Conservation (phyloP, 1,284 basidiomycete genomes). For the Trichosporon sp. region DNA sequence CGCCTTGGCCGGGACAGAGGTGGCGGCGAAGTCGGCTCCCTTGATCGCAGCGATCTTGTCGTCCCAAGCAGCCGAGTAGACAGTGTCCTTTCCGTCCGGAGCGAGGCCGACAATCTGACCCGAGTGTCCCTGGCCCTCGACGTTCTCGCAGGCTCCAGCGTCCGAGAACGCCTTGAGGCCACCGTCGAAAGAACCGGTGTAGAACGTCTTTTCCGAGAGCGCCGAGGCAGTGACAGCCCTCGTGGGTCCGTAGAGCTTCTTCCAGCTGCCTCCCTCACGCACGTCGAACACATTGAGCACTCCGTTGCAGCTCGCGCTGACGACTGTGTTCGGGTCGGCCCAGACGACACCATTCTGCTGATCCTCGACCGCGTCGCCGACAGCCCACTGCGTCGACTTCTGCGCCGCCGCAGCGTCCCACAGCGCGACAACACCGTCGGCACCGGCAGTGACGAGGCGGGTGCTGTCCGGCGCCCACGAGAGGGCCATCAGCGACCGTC, state of each 20-base stretch:
- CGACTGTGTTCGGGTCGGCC: slow-evolving; percentile 70
- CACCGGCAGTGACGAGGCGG: slow-evolving; percentile 76
- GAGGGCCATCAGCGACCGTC: slow-evolving; percentile 69
- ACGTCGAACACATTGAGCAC: slow-evolving; percentile 83
- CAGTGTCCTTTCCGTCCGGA: slow-evolving; percentile 58
- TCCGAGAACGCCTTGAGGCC: slow-evolving; percentile 66
- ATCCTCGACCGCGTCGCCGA: slow-evolving; percentile 67
- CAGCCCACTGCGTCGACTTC: slow-evolving; percentile 67
- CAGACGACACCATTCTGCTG: slow-evolving; percentile 91
- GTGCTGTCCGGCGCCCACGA: slow-evolving; percentile 77
- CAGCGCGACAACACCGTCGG: slow-evolving; percentile 83
- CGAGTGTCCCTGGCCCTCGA: slow-evolving; percentile 71
- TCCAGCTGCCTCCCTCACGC: slow-evolving; percentile 65
- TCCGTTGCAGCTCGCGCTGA: slow-evolving; percentile 83
- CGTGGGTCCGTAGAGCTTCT: slow-evolving; percentile 72
- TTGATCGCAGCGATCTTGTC: slow-evolving; percentile 67
- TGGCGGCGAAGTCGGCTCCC: slow-evolving; percentile 60
- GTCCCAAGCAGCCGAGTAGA: slow-evolving; percentile 77
- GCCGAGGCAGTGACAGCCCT: slow-evolving; percentile 73
- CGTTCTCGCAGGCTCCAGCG: slow-evolving; percentile 58
- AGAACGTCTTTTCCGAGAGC: slow-evolving; percentile 65
- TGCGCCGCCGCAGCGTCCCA: slow-evolving; percentile 81
- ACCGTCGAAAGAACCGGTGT: slow-evolving; percentile 82
- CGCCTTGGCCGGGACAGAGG: slow-evolving; percentile 57
- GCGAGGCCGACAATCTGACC: slow-evolving; percentile 70